Conservation (phyloP, 1,284 basidiomycete genomes). For the Apiotrichum domesticum region DNA sequence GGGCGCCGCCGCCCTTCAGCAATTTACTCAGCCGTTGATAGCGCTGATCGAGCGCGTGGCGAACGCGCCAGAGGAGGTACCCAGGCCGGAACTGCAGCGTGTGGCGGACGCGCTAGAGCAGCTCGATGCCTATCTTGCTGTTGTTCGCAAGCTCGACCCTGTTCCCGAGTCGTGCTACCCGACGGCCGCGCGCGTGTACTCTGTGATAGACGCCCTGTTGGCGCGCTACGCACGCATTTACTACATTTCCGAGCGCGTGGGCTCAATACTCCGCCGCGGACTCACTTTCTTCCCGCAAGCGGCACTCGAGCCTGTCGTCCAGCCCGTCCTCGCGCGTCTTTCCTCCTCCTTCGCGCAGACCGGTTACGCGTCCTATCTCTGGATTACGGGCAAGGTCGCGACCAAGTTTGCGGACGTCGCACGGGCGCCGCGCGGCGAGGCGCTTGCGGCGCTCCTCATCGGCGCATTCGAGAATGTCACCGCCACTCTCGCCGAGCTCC, state of each 20-base stretch:
- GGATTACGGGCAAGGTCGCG: conserved; percentile 85
- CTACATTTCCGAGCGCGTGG: conserved; percentile 75
- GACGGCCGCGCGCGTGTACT: conserved; percentile 75
- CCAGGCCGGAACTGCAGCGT: conserved; percentile 58
- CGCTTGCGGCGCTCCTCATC: conserved; percentile 50
- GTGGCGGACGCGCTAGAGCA: conserved; percentile 78
- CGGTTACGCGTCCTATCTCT: conserved; percentile 81
- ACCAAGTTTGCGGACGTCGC: conserved; percentile 60
- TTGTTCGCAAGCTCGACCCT: conserved; percentile 71
- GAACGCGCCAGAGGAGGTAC: conserved; percentile 46
- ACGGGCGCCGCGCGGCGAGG: conserved; percentile 48
- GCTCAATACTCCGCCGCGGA: conserved; percentile 80
- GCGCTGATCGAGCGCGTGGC: conserved; percentile 48
- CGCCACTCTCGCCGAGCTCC: conserved; percentile 58
- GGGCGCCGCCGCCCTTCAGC: conserved; percentile 73
- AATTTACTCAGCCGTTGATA: conserved; percentile 62
- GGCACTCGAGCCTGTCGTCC: conserved; percentile 61
- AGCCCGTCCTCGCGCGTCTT: conserved; percentile 69
- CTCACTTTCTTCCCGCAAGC: conserved; percentile 69
- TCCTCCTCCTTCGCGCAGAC: conserved; percentile 70
- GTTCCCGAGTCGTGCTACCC: conserved; percentile 72
- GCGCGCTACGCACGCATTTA: conserved; percentile 71
- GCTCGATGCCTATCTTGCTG: conserved; percentile 75
- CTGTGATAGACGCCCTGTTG: conserved; percentile 74
- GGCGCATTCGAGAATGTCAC: conserved; percentile 70